Evolutionary conservation across 2,329 filamentous ascomycete genomes (phyloP), one percentile per base, ranked within the genome.

Genomic region (Penicillium psychrosexuale): DNA sequence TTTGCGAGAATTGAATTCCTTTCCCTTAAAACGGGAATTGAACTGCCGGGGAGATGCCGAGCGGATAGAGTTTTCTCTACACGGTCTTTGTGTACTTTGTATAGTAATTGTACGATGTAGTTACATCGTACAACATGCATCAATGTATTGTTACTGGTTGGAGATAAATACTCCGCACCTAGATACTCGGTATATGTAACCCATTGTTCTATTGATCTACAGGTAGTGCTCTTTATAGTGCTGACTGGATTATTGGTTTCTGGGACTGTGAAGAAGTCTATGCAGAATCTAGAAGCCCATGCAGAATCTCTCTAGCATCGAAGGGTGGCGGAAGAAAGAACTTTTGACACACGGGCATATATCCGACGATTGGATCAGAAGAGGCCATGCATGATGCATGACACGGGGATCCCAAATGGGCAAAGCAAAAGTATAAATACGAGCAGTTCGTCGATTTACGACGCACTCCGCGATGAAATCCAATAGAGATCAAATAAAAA

Each of bases 21-120:
- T 27, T 13, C 12, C 30, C 12, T 13, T 27, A 37, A 31, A 34
- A 36, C 28, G 47, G 47, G 34, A 55, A 51, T 55, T 55, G 52
- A 19, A 45, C 6, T 22, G 9, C n/a, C 9, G 37, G 30, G 47
- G 33, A 50, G 19, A 45, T 45, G 28, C 40, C 22, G 33, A 51
- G 13, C 24, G 11, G 8, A 19, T 39, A 37, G 19, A 44, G 46
- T 33, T 50, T 42, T 24, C 17, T 42, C 9, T 24, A n/a, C 37
- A 45, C 17, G 13, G 28, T 4, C 19, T 42, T 38, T n/a, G 13
- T 33, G 15, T 24, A 17, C 11, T 22, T 5, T 33, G 31, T 33
- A 33, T 8, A 17, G 7, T 38, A 17, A 24, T 7, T 13, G 15
- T 37, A 47, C 34, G 7, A 3, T 3, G n/a, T 38, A 5, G 22